These are phyloP conservation scores for Galerina marginata DNA, from an alignment of 768 basidiomycete species.

Conservation along the genomic window DNA sequence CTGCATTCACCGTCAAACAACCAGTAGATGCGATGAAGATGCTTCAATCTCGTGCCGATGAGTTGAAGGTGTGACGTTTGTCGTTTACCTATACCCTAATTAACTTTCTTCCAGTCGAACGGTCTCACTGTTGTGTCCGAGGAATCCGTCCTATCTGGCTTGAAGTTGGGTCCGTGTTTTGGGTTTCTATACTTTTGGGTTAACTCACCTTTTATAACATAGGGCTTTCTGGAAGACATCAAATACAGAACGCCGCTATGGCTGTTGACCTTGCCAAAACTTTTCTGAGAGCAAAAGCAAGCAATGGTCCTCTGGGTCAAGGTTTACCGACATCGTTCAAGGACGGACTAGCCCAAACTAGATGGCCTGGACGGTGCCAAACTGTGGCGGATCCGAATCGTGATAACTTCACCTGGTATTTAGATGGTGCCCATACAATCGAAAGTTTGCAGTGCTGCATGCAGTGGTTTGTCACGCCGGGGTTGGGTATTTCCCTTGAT, in stretches of 20 bases:
- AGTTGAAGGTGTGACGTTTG: constrained; percentile 56
- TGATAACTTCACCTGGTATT: constrained; percentile 73
- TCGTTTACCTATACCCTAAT: neutral
- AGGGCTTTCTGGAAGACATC: constrained; percentile 90
- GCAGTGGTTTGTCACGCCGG: constrained; percentile 82
- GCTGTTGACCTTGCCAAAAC: constrained; percentile 74
- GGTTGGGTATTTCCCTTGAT: constrained; percentile 47
- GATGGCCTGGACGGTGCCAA: constrained; percentile 97
- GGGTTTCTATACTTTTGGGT: neutral
- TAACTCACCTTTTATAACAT: constrained; percentile 4
- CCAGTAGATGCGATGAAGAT: constrained; percentile 69
- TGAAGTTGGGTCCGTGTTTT: constrained; percentile 64
- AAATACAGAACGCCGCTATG: constrained; percentile 85
- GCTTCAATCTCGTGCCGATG: constrained; percentile 67
- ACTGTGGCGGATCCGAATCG: constrained; percentile 66
- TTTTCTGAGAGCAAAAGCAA: constrained; percentile 56
- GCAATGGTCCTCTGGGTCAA: constrained; percentile 24
- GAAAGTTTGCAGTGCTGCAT: constrained; percentile 90
- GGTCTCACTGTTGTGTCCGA: constrained; percentile 69
- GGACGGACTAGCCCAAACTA: constrained; percentile 67
- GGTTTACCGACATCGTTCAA: constrained; percentile 59
- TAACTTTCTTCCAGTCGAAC: constrained; percentile 42
- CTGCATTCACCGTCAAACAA: constrained; percentile 86
- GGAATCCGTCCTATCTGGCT: constrained; percentile 50
- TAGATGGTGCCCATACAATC: constrained; percentile 95